Evolutionary conservation across 2,329 filamentous ascomycete species (phyloP), one percentile per base, ranked within the genome.

Genomic region (Colletotrichum graminicola): DNA sequence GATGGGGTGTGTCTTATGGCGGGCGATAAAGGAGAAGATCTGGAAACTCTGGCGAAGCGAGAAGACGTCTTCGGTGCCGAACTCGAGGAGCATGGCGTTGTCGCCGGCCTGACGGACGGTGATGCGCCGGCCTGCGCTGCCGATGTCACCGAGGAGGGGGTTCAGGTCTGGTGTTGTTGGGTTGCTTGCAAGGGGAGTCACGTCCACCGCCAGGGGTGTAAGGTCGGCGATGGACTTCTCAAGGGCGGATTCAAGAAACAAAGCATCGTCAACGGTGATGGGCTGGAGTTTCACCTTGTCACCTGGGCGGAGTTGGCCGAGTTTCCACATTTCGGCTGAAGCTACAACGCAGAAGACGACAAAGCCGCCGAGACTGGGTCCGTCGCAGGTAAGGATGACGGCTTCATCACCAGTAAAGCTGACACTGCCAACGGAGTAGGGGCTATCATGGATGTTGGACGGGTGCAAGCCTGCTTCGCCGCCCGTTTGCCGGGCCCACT

Each of bases 391-490:
- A 7, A 84, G 74, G 3, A 84, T 77, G 2, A 84, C 81, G 2
- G 81, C 78, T 41, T 82, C 80, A 39, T 84, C 82, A 0, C 82
- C 83, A 0, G 82, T 84, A 68, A 82, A 84, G 74, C 80, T 84
- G 5, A 84, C 76, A 39, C 81, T 81, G 1, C 83, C 83, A 6
- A 82, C 76, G 0, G 82, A 80, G 68, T 83, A 83, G 1, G 79
- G 79, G 36, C 78, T 79, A 32, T 83, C 82, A 36, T 81, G 78
- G 26, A 83, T 79, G 36, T 84, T 84, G n/a, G 80, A 83, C 0
- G 82, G 82, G 59, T 84, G 82, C 8, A 82, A 74, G 0, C 81
- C 81, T 2, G 79, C 82, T 43, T 80, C 78, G 1, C 81, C 82
- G 3, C 82, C 82, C 2, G 78, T 78, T 6, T 73, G 62, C 16